These are phyloP conservation scores for Apiospora aurea DNA, from an alignment of 2,329 filamentous ascomycete species.

Conservation along the genomic window DNA sequence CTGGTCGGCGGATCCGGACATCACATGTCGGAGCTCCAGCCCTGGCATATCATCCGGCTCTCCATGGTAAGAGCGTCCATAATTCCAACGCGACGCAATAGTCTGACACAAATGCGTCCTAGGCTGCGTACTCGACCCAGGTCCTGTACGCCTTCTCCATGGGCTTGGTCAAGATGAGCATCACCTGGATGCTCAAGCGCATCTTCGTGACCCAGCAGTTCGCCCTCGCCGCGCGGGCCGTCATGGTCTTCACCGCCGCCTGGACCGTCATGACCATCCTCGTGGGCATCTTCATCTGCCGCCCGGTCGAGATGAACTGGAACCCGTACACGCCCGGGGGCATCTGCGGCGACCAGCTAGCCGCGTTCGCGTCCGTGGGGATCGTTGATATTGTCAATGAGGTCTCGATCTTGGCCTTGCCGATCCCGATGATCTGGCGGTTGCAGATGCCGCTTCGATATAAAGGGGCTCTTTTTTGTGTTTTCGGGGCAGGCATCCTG, in stretches of 20 bases:
- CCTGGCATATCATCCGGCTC: slow-evolving; percentile 33
- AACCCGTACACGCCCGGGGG: slow-evolving; percentile 25
- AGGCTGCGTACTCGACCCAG: slow-evolving; percentile 32
- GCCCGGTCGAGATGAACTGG: slow-evolving; percentile 41
- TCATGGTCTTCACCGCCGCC: slow-evolving; percentile 31
- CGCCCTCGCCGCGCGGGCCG: slow-evolving; percentile 30
- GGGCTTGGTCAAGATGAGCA: slow-evolving; percentile 33
- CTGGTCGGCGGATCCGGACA: not conserved
- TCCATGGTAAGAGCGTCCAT: slow-evolving; percentile 30
- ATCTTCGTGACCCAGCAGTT: slow-evolving; percentile 31
- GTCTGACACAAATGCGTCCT: not conserved
- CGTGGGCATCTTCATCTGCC: slow-evolving; percentile 31
- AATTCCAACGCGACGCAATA: not conserved
- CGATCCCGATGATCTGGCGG: slow-evolving; percentile 31
- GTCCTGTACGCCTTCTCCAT: slow-evolving; percentile 31
- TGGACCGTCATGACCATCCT: slow-evolving; percentile 33
- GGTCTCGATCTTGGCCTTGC: slow-evolving; percentile 30
- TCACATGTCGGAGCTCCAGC: slow-evolving; percentile 34
- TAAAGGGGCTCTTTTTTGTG: slow-evolving; percentile 28
- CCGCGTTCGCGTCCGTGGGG: slow-evolving; percentile 30
- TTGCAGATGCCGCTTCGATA: slow-evolving; percentile 31
- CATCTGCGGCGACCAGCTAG: slow-evolving; percentile 32
- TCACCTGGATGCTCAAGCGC: slow-evolving; percentile 33
- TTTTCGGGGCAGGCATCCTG: slow-evolving; percentile 32
- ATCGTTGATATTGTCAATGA: slow-evolving; percentile 33